Evolutionary conservation across 2,329 filamentous ascomycete genomes (phyloP).

Genomic region (Fonsecaea pedrosoi): DNA sequence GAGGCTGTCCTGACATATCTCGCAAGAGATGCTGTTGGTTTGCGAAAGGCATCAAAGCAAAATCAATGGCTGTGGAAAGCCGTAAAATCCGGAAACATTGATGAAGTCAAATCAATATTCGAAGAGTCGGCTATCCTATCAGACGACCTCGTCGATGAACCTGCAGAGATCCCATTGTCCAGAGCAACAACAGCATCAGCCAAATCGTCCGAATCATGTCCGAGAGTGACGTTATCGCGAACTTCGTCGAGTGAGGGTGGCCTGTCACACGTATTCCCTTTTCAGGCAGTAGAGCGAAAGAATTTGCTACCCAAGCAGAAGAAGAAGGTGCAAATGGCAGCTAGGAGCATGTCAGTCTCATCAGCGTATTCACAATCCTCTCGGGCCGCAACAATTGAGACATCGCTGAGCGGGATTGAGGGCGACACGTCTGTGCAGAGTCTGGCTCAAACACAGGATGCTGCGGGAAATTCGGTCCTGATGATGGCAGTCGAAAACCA

Average conservation of each 20-base stretch:
- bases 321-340: constrained; percentile 89
- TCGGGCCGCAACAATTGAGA: constrained; percentile 77
- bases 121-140: constrained; percentile 67
- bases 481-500: constrained; percentile 85
- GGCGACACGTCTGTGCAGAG: constrained; percentile 83
- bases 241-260: constrained; percentile 54
- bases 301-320: constrained; percentile 48
- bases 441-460: constrained; percentile 62
- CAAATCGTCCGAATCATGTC: constrained; percentile 33
- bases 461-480: constrained; percentile 78
- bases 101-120: constrained; percentile 77
- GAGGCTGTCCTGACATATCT: constrained; percentile 93
- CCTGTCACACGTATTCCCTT: constrained; percentile 89
- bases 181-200: constrained; percentile 32
- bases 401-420: constrained; percentile 74
- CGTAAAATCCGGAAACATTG: constrained; percentile 75
- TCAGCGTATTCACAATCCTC: constrained; percentile 86
- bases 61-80: constrained; percentile 91
- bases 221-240: constrained; percentile 29
- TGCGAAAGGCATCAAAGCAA: constrained; percentile 82
- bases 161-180: constrained; percentile 37
- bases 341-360: constrained; percentile 82
- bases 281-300: constrained; percentile 64
- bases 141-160: constrained; percentile 56
- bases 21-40: constrained; percentile 76